Evolutionary conservation across 805 yeast genomes (phyloP), one percentile per base, ranked within the genome.

Genomic region (Kodamaea kaohsiungensis): DNA sequence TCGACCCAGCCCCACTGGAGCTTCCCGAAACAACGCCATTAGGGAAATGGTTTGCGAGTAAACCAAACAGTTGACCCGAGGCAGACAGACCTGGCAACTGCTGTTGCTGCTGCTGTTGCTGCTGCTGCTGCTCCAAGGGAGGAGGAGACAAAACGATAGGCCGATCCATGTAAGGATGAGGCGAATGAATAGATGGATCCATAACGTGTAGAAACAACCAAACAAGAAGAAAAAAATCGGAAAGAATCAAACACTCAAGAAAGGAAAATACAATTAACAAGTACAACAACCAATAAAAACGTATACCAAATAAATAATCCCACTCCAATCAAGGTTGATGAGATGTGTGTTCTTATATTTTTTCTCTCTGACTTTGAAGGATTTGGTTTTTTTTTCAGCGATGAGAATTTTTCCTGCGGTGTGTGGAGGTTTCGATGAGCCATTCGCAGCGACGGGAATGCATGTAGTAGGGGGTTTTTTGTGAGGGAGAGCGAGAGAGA

Each of bases 91-190:
- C 33, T 12, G 3, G 35, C 35, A 5, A 8, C 10, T 9, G 35
- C 35, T 30, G 54, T 15, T 49, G 56, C 27, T 25, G 48, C 52
- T 9, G 43, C 40, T 6, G 46, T 18, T 18, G 49, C 42, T 49
- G 51, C 40, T 48, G 53, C 51, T 56, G 63, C 25, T 53, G 64
- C 25, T 69, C 73, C 57, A 73, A 70, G 0, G 78, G 77, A 2
- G 76, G 76, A 17, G 79, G 78, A 13, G 79, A 74, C 53, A 75
- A 66, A 42, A 73, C 64, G 46, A 75, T 75, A 22, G 78, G 78
- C 51, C 76, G 65, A 48, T 66, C 70, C 56, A 48, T 38, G 35
- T 48, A 52, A 15, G 54, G 38, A 38, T 50, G 42, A 7, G 47
- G 46, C 30, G 43, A 45, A 7, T 45, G 39, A 33, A 48, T 39